Base-by-base conservation (phyloP, 371 early-diverging fungal genomes). In the Mucor piriformis region DNA sequence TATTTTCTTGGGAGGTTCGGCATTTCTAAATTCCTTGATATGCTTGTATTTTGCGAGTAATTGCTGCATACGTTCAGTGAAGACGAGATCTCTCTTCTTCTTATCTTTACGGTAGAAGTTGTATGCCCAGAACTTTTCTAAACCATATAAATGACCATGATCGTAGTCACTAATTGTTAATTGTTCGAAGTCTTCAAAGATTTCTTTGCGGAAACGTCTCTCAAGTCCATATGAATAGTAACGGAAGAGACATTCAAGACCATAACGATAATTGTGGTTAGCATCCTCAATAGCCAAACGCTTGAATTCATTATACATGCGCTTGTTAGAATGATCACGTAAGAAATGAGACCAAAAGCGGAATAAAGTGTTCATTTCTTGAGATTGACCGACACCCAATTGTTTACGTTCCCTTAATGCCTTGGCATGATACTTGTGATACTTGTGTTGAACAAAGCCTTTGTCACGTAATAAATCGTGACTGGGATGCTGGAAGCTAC, bases 261-360 rank as follows among this genome's bases (percentile, higher is more conserved):
- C 95, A 70, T 65, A 75, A 35, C 96, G 89, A 77, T 95, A 95
- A 70, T 89, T 86, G 43, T 85, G 83, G 44, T 84, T 81, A 29
- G 95, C 92, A 74, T 97, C 97, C 64, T 96, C 95, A 20, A 92
- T 83, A 12, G 97, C 94, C 42, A 95, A 73, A 12, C 84, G 79
- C 75, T 89, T 91, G 79, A 97, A 97, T 78, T 97, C 96, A 44
- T 77, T 74, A 71, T 94, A 95, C 96, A 97, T 95, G 59, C 86
- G 86, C 67, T 85, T 82, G 83, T 95, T 96, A 67, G 88, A 95
- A 68, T 93, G 91, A 73, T 95, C 95, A 69, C 96, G 93, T 72
- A 97, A 80, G 69, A 96, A 97, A 78, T 97, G 96, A 35, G 92
- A 93, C 97, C 97, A 97, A 91, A 97, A 97, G n/a, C 96, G 89